Evolutionary conservation across 2,329 filamentous ascomycete genomes (phyloP), one percentile per base, ranked within the genome.

Genomic region (Talaromyces sp.): DNA sequence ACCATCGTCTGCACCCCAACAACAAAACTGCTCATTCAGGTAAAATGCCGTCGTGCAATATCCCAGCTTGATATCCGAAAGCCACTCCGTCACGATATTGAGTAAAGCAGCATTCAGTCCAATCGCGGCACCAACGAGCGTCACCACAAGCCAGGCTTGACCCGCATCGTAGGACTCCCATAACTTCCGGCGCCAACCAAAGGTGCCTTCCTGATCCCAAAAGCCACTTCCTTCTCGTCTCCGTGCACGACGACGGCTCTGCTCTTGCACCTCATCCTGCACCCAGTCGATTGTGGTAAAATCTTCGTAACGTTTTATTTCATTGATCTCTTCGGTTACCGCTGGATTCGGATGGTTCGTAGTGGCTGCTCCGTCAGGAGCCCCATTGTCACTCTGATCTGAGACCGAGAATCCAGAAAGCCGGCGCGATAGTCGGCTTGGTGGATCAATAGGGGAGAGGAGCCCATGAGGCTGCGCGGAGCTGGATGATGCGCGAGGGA

Each of bases 291-390:
- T 77, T 0, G 94, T 99, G 5, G 92, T 96, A 72, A 99, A 99
- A 76, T 99, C 94, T 82, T 96, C 94, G 77, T 99, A 99, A 77
- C 93, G 84, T 77, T 97, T 97, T 72, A 99, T 97, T 78, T 97
- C 89, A 25, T 89, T 92, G 70, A 99, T 96, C 77, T 99, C 94
- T 70, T 97, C 92, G 61, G 91, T 89, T 64, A 96, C 90, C 62
- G 87, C 84, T 61, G 87, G 83, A 67, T 89, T 84, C 35, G 71
- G 67, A 45, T 64, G 57, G 81, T 84, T 28, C 79, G 73, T 89
- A 19, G 33, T 41, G 82, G 64, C 84, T 85, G 70, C 76, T 78
- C 39, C 33, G 28, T 41, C 56, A 22, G 70, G 67, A 54, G 60
- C 65, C 58, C 61, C 85, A 86, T 41, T 81, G 75, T 68, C 83